Evolutionary conservation across 768 basidiomycete genomes (phyloP).

Genomic region (Mycena capillaripes): DNA sequence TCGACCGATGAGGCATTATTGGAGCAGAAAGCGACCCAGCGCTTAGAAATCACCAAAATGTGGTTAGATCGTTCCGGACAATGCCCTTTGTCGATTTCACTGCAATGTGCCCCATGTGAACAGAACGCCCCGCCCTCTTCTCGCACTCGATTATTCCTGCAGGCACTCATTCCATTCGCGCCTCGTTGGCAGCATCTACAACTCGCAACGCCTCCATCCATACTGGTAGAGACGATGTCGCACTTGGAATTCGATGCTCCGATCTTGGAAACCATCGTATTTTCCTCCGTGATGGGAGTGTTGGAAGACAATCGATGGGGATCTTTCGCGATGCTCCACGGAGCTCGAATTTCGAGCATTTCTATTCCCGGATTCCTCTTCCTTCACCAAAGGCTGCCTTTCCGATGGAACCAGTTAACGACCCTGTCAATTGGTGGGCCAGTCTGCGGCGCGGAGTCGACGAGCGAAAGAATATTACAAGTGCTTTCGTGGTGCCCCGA

Average conservation of each 20-base stretch:
- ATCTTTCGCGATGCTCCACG: neutral
- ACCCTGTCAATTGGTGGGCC: neutral
- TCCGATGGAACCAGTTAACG: neutral
- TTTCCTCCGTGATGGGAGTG: no score
- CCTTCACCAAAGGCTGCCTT: neutral
- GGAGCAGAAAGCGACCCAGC: neutral
- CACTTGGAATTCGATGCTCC: neutral
- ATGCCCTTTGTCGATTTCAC: slow-evolving; percentile 1
- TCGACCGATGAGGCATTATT: neutral
- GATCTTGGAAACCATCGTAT: neutral
- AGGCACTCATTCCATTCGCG: slow-evolving; percentile 4
- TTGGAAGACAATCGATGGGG: neutral
- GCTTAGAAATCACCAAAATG: neutral
- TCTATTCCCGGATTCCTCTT: neutral
- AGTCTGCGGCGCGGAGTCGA: neutral
- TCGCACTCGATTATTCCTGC: neutral
- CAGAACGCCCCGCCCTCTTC: neutral
- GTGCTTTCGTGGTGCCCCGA: neutral
- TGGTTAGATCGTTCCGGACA: slow-evolving; percentile 21
- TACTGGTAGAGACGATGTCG: neutral
- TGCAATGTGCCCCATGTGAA: neutral
- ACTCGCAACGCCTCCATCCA: neutral
- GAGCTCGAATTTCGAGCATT: neutral
- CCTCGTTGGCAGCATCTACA: slow-evolving; percentile 10
- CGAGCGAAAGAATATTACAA: neutral